phyloP scores from a whole-genome alignment of 306 rosid genomes.

The Malus sylvestris region DNA sequence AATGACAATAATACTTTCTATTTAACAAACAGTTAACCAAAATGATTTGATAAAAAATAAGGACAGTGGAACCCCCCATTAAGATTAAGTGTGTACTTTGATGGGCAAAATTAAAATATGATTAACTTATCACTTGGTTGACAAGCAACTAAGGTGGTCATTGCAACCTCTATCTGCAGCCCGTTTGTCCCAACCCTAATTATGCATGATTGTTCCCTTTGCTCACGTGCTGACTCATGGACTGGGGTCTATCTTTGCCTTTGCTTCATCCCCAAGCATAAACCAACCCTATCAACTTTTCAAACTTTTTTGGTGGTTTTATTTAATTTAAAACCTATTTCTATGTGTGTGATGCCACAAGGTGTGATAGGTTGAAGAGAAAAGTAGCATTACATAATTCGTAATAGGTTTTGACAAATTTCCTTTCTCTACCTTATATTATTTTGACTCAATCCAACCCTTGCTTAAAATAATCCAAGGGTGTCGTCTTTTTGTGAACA shows the following conservation, averaged over 20 bases:
- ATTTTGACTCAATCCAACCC: neutral
- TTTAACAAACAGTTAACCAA: too few species aligned
- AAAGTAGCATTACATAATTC: neutral
- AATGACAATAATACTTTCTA: too few species aligned
- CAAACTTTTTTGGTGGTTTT: neutral
- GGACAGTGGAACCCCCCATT: neutral
- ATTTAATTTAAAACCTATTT: neutral
- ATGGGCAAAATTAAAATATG: neutral
- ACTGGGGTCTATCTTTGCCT: conserved; percentile 8
- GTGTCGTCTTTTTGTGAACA: neutral
- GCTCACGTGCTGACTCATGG: conserved; percentile 19
- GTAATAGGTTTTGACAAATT: neutral
- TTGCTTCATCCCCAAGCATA: conserved; percentile 54
- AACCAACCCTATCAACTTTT: conserved; percentile 22
- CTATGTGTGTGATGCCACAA: neutral
- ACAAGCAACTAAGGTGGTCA: conserved; percentile 43
- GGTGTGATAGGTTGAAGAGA: neutral
- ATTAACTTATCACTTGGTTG: conserved; percentile 32
- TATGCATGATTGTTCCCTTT: neutral
- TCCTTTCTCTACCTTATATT: neutral
- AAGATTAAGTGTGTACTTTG: neutral
- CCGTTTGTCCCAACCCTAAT: neutral
- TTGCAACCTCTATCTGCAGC: neutral
- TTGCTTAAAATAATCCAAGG: neutral
- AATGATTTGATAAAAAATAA: too few species aligned